Evolutionary conservation across 2,329 filamentous ascomycete species (phyloP).

Genomic region (Apiospora hydei): DNA sequence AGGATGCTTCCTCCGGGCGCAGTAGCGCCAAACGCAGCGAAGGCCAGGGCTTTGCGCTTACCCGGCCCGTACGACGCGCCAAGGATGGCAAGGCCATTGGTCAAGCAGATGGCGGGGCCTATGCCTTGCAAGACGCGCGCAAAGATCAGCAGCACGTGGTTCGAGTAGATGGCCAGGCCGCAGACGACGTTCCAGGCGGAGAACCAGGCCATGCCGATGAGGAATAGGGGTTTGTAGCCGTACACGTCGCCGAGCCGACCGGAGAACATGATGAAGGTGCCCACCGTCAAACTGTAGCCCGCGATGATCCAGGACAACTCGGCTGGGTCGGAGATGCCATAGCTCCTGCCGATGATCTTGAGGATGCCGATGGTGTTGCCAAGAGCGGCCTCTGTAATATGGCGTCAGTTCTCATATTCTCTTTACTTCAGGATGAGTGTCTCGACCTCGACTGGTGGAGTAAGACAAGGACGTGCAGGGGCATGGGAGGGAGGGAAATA

Average conservation of each 20-base stretch:
- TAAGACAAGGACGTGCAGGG: neutral
- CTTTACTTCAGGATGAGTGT: neutral
- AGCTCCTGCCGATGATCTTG: slow-evolving; percentile 52
- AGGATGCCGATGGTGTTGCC: slow-evolving; percentile 48
- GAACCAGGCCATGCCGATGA: slow-evolving; percentile 52
- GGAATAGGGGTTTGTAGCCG: slow-evolving; percentile 53
- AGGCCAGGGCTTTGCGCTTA: slow-evolving; percentile 44
- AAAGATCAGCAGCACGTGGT: slow-evolving; percentile 50
- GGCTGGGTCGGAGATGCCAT: slow-evolving; percentile 46
- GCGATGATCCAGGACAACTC: slow-evolving; percentile 54
- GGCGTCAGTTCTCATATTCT: neutral
- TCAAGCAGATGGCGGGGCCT: slow-evolving; percentile 61
- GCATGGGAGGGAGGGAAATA: neutral
- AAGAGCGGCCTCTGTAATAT: slow-evolving; percentile 48
- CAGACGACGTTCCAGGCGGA: slow-evolving; percentile 48
- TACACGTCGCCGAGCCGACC: slow-evolving; percentile 55
- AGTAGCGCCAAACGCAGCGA: slow-evolving; percentile 45
- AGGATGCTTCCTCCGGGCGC: slow-evolving; percentile 43
- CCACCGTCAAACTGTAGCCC: slow-evolving; percentile 52
- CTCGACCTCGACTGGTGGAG: no score
- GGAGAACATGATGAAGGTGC: slow-evolving; percentile 55
- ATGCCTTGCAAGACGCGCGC: slow-evolving; percentile 59
- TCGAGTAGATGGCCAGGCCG: slow-evolving; percentile 44
- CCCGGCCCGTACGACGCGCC: slow-evolving; percentile 56
- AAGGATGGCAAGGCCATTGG: slow-evolving; percentile 64